Conservation (phyloP, 257 asterid species). For the Ilex asprella region DNA sequence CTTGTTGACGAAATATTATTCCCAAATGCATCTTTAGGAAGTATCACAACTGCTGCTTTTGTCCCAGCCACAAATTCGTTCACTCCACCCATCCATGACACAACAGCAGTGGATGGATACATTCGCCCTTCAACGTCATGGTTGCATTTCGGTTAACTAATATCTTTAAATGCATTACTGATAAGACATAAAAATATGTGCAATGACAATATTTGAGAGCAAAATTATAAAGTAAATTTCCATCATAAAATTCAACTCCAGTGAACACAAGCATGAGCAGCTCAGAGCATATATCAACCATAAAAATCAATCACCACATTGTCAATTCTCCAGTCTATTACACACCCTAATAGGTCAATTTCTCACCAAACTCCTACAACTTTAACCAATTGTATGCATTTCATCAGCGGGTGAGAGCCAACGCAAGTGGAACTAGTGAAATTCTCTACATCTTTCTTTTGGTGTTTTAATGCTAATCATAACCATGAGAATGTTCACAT, state of each 20-base stretch:
- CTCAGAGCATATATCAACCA: not conserved
- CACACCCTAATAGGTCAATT: no score
- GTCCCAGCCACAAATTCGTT: conserved; percentile 59
- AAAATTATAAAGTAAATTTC: not conserved
- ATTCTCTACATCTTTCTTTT: no score
- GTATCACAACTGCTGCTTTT: conserved; percentile 45
- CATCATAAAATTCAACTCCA: not conserved
- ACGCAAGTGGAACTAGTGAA: no score
- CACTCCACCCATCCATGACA: conserved; percentile 53
- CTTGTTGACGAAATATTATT: conserved; percentile 54
- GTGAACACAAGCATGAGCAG: not conserved
- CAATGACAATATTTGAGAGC: not conserved
- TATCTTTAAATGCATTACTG: not conserved
- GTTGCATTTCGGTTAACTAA: not conserved
- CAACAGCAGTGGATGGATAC: conserved; percentile 65
- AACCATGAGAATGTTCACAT: no score
- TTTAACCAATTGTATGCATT: no score
- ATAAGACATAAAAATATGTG: not conserved
- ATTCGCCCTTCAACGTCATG: conserved; percentile 43
- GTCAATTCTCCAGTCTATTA: no score
- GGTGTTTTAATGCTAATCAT: no score
- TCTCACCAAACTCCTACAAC: no score
- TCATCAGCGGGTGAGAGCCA: no score
- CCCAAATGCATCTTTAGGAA: conserved; percentile 87
- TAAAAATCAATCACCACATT: no score